Base-by-base conservation (phyloP, 805 yeast species). In the Candida caryicola region DNA sequence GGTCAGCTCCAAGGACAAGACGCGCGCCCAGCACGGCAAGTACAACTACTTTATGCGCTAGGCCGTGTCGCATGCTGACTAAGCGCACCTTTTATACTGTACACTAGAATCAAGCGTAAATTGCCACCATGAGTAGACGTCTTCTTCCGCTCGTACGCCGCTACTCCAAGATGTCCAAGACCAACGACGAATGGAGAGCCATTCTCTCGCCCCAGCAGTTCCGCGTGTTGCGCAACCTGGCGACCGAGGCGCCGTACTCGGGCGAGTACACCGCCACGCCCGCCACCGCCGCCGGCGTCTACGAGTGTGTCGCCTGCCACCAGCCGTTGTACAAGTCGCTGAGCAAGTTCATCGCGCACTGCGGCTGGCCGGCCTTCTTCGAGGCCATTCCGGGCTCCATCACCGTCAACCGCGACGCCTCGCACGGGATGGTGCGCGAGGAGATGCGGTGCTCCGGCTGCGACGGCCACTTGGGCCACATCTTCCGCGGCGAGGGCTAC, bases 331-430 rank as follows among this genome's bases (percentile, higher is more conserved):
- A 93, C 61, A 74, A 74, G 43, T 81, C 95, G 19, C 67, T 73
- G 23, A 76, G 96, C 3, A 91, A 93, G 60, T 93, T 93, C 52
- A 81, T 83, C 41, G 79, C 95, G 9, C 88, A 88, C 37, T 93
- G 99, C 61, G 99, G 99, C 2, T 93, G 99, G 99, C 99, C 99
- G 1, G 90, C 96, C 0, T 93, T 93, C 61, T 91, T 82, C 60
- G 84, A 87, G 41, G 96, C 95, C 1, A 67, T 86, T 28, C 95
- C 95, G 0, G 90, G 89, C 0, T 73, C 95, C 4, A 73, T 93
- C 28, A 71, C 61, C 15, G 69, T 82, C 9, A 62, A 74, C 41
- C 71, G 67, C 14, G 99, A 93, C 59, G 52, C 40, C 0, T 60
- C 82, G 5, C 62, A 66, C 34, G 98, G 98, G 0, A 89, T 84